These are phyloP conservation scores for Isabelozyma rhagii DNA, from an alignment of 805 yeast genomes.

Conservation along the genomic window DNA sequence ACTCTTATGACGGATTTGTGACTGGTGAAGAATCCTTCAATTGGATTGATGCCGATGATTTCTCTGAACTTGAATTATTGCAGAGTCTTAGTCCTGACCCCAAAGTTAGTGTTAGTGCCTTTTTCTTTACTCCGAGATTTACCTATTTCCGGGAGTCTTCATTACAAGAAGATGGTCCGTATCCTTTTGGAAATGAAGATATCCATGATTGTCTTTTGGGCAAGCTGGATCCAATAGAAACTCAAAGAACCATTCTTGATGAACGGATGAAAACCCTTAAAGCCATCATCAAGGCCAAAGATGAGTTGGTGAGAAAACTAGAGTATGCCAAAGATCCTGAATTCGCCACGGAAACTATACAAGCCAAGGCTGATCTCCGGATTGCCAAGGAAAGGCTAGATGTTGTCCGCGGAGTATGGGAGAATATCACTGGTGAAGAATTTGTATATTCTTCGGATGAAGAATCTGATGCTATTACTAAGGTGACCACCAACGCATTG, in stretches of 20 bases:
- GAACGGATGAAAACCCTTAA: constrained; percentile 13
- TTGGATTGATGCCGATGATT: constrained; percentile 81
- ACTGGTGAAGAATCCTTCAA: constrained; percentile 26
- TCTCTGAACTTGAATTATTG: constrained; percentile 59
- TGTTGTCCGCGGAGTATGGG: constrained; percentile 22
- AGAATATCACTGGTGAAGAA: constrained; percentile 14
- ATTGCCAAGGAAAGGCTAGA: constrained; percentile 18
- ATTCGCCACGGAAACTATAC: constrained; percentile 4
- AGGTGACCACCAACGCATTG: constrained; percentile 12
- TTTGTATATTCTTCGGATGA: constrained; percentile 4
- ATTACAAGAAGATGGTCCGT: constrained; percentile 40
- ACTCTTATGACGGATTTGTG: constrained; percentile 12
- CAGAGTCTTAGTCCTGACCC: constrained; percentile 42
- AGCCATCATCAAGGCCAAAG: constrained; percentile 13
- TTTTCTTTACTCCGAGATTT: constrained; percentile 54
- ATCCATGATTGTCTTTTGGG: constrained; percentile 69
- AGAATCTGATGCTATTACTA: constrained; percentile 3
- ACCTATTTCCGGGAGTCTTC: constrained; percentile 57
- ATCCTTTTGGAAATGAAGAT: constrained; percentile 58
- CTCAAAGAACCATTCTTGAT: constrained; percentile 46
- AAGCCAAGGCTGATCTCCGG: constrained; percentile 1
- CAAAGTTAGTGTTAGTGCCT: constrained; percentile 42
- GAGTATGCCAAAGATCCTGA: background rate
- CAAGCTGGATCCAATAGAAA: constrained; percentile 49
- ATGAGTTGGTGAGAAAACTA: background rate